Percentiles rank a stretch among this genome's conserved stretches.
phyloP scores from a whole-genome alignment of 2,329 filamentous ascomycete species.

The Didymella sp. region DNA sequence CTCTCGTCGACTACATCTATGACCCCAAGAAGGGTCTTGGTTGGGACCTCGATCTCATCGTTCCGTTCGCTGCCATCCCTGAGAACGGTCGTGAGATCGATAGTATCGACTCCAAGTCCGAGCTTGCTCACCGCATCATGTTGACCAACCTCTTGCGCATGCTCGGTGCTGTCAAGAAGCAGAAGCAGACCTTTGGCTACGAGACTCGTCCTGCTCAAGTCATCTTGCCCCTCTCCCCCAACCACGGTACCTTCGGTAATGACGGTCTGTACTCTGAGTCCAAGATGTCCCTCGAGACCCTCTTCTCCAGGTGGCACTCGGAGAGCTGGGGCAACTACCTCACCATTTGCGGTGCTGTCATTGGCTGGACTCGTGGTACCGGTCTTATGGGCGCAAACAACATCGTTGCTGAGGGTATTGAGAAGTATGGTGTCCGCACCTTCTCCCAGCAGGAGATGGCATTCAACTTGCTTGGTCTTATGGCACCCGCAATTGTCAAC shows the following conservation, averaged over 20 bases:
- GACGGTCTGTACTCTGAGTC: constrained; percentile 98
- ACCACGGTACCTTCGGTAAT: constrained; percentile 97
- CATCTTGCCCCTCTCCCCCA: constrained; percentile 92
- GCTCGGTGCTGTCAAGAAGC: constrained; percentile 85
- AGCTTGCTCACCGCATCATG: constrained; percentile 98
- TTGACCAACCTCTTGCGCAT: constrained; percentile 94
- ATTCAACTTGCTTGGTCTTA: constrained; percentile 94
- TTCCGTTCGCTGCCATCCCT: constrained; percentile 96
- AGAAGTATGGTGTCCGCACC: constrained; percentile 94
- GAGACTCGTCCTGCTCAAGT: constrained; percentile 97
- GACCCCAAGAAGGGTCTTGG: constrained; percentile 94
- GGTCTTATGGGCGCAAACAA: constrained; percentile 99
- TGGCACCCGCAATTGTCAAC: constrained; percentile 93
- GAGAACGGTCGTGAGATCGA: constrained; percentile 98
- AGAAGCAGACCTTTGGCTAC: constrained; percentile 86
- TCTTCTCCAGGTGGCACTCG: constrained; percentile 98
- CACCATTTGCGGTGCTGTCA: constrained; percentile 96
- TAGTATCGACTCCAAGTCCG: constrained; percentile 93
- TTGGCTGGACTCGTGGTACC: constrained; percentile 98
- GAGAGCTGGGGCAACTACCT: constrained; percentile 98
- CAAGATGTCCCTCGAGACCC: constrained; percentile 93
- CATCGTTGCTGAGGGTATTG: constrained; percentile 94
- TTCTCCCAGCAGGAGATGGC: constrained; percentile 99
- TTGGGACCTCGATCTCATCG: constrained; percentile 96
- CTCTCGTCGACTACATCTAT: constrained; percentile 94